phyloP scores from a whole-genome alignment of 2,329 filamentous ascomycete genomes.

The Pseudofabraea citricarpa region DNA sequence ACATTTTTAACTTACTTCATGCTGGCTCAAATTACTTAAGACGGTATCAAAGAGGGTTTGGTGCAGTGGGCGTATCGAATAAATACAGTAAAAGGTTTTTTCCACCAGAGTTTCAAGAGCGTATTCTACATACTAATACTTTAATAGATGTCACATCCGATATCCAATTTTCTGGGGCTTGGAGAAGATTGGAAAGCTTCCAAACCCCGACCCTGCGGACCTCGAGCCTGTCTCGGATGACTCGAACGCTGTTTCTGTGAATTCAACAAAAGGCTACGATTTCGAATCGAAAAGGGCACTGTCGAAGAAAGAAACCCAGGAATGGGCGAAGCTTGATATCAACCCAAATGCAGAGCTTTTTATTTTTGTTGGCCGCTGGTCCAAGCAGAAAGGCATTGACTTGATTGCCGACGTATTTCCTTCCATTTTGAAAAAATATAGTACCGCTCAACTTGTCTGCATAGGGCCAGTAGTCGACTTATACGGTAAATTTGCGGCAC shows the following conservation, averaged over 20 bases:
- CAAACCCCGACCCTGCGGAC: not conserved
- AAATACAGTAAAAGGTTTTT: slow-evolving; percentile 26
- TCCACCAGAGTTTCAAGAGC: too few relatives aligned
- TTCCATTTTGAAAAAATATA: not conserved
- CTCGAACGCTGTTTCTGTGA: not conserved
- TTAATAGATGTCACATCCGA: not conserved
- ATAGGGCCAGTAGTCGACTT: too few relatives aligned
- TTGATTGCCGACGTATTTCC: slow-evolving; percentile 65
- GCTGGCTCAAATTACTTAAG: not conserved
- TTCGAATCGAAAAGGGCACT: not conserved
- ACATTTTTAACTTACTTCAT: not conserved
- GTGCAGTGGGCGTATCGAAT: slow-evolving; percentile 61
- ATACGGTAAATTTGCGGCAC: too few relatives aligned
- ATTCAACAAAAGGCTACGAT: too few relatives aligned
- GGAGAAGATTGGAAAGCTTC: not conserved
- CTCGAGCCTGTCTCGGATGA: not conserved
- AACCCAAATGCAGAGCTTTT: slow-evolving; percentile 58
- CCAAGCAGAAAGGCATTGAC: slow-evolving; percentile 63
- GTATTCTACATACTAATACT: too few relatives aligned
- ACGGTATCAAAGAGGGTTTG: slow-evolving; percentile 58
- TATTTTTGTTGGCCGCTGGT: slow-evolving; percentile 65
- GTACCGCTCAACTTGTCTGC: not conserved
- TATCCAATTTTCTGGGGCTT: slow-evolving; percentile 61
- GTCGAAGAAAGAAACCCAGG: not conserved
- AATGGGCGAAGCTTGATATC: slow-evolving; percentile 45